These are phyloP conservation scores for Lolium multiflorum DNA, from an alignment of 176 grass and related monocot species.

Conservation along the genomic window DNA sequence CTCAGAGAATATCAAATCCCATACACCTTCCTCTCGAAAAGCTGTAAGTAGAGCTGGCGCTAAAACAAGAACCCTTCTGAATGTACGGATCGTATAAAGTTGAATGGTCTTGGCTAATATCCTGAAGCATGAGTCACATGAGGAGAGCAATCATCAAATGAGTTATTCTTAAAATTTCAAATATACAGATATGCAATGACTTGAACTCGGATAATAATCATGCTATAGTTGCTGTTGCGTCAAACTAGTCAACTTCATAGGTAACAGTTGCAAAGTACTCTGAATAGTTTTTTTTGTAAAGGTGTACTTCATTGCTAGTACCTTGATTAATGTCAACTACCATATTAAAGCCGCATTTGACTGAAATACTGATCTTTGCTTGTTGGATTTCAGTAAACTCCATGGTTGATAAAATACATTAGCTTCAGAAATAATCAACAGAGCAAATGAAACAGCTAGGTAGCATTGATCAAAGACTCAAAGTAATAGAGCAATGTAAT, in stretches of 20 bases:
- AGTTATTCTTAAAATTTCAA: not conserved
- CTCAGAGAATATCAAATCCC: slow-evolving; percentile 86
- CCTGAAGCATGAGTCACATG: slow-evolving; percentile 50
- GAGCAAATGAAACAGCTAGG: slow-evolving; percentile 23
- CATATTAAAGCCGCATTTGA: slow-evolving; percentile 18
- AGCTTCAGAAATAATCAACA: slow-evolving; percentile 17
- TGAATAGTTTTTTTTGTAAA: not conserved
- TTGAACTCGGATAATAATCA: slow-evolving; percentile 19
- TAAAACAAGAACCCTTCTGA: slow-evolving; percentile 86
- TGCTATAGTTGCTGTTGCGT: slow-evolving; percentile 11
- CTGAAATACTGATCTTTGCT: slow-evolving; percentile 4
- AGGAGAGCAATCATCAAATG: slow-evolving; percentile 3
- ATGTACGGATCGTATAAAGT: slow-evolving; percentile 75
- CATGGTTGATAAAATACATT: not conserved
- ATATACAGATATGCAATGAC: slow-evolving; percentile 19
- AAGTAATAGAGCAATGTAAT: not conserved
- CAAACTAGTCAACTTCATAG: slow-evolving; percentile 36
- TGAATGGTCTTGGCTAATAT: slow-evolving; percentile 76
- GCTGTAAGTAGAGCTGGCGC: slow-evolving; percentile 71
- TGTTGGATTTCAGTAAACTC: slow-evolving; percentile 12
- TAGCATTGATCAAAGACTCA: slow-evolving; percentile 14
- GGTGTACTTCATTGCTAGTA: slow-evolving; percentile 1
- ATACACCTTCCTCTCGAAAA: slow-evolving; percentile 85
- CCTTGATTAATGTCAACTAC: slow-evolving; percentile 12
- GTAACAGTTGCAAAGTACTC: slow-evolving; percentile 26